Conservation (phyloP, 768 basidiomycete genomes). For the Termitomyces sp. region DNA sequence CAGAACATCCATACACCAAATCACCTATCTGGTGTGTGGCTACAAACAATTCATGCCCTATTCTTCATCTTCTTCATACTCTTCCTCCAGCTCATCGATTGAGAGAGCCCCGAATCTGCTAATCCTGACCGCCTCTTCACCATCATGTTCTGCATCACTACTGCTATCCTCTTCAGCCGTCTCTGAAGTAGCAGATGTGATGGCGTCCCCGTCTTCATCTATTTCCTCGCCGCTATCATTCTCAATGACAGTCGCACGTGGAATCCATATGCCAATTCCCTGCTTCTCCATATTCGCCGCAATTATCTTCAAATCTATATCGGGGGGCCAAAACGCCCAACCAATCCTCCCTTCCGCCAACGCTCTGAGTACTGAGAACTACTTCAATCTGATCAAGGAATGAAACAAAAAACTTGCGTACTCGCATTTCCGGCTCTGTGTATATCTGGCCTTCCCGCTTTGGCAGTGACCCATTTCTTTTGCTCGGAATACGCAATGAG, state of each 20-base stretch:
- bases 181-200: conserved; percentile 17
- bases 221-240: conserved; percentile 24
- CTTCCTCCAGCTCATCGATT: conserved; percentile 26
- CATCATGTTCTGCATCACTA: conserved; percentile 15
- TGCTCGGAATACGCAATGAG: conserved; percentile 71
- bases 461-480: conserved; percentile 87
- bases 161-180: conserved; percentile 15
- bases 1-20: not conserved
- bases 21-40: not conserved
- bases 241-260: conserved; percentile 27
- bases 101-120: conserved; percentile 41
- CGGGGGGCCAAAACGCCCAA: conserved; percentile 88
- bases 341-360: conserved; percentile 76
- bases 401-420: conserved; percentile 36
- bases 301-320: conserved; percentile 23
- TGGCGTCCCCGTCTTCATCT: conserved; percentile 20
- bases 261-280: conserved; percentile 58
- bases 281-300: conserved; percentile 20
- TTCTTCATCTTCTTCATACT: conserved; percentile 8
- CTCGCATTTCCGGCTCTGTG: conserved; percentile 88
- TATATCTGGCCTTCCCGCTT: conserved; percentile 85
- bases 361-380: conserved; percentile 63
- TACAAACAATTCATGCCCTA: not conserved
- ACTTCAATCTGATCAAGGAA: not conserved
- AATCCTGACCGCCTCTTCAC: conserved; percentile 18